A percentile compares a stretch with the other conserved stretches of the same genome.
These are phyloP conservation scores for Pilobolus umbonatus DNA, from an alignment of 192 early-diverging fungal genomes.

Conservation along the genomic window DNA sequence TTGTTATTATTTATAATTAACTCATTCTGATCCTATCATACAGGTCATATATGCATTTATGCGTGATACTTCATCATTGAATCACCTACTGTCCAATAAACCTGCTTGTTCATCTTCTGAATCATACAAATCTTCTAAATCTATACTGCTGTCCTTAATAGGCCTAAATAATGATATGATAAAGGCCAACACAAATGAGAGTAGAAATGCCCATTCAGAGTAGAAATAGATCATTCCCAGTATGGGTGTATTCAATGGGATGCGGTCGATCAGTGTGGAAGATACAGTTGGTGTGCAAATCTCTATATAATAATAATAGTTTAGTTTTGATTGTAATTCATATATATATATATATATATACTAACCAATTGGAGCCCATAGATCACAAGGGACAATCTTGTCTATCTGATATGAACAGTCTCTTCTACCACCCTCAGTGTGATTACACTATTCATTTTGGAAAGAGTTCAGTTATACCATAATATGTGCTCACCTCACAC, in stretches of 20 bases:
- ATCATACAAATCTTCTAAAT: constrained; percentile 29
- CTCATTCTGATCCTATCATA: too few species aligned
- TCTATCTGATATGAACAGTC: constrained; percentile 42
- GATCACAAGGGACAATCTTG: constrained; percentile 52
- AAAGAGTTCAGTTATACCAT: not conserved
- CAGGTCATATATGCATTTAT: constrained; percentile 2
- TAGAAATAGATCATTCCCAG: constrained; percentile 48
- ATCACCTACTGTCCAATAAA: constrained; percentile 19
- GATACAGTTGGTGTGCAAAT: constrained; percentile 53
- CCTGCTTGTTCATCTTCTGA: constrained; percentile 38
- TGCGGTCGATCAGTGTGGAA: constrained; percentile 40
- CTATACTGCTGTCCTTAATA: constrained; percentile 29
- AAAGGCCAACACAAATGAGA: constrained; percentile 32
- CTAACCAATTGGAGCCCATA: constrained; percentile 41
- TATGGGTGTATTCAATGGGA: constrained; percentile 42
- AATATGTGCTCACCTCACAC: too few species aligned
- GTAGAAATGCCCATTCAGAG: constrained; percentile 47
- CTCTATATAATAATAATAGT: constrained; percentile 12
- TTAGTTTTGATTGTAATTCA: not conserved
- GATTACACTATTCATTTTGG: constrained; percentile 48
- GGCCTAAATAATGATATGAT: constrained; percentile 36
- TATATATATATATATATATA: not conserved
- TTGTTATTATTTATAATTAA: not conserved
- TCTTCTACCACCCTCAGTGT: constrained; percentile 25
- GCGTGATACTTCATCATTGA: not conserved